These are phyloP conservation scores for Pythium sukuiense DNA, from an alignment of 352 stramenopile species.

Conservation along the genomic window DNA sequence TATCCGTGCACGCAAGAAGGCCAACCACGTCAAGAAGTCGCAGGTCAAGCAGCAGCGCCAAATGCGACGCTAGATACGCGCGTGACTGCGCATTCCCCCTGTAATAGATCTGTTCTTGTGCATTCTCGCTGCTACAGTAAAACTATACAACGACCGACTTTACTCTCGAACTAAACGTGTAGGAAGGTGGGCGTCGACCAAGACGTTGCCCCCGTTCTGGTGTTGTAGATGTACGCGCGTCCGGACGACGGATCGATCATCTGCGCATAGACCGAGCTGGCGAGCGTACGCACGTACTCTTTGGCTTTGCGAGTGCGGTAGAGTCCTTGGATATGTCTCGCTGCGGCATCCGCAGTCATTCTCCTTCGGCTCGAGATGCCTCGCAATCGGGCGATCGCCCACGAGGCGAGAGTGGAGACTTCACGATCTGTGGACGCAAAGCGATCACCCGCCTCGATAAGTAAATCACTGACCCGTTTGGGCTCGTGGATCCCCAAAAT, in stretches of 20 bases:
- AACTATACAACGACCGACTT: too few relatives aligned
- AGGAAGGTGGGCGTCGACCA: too few relatives aligned
- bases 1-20: slow-evolving; percentile 82
- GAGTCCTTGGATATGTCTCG: slow-evolving; percentile 52
- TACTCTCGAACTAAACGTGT: too few relatives aligned
- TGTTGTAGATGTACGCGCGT: too few relatives aligned
- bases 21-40: slow-evolving; percentile 63
- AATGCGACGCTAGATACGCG: slow-evolving; percentile 15
- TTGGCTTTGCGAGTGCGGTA: slow-evolving; percentile 57
- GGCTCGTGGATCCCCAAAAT: slow-evolving; percentile 13
- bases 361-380: slow-evolving; percentile 17
- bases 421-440: background rate
- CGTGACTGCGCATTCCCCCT: background rate
- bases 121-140: too few relatives aligned
- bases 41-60: slow-evolving; percentile 51
- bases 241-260: slow-evolving; percentile 33
- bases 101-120: background rate
- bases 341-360: slow-evolving; percentile 35
- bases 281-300: slow-evolving; percentile 36
- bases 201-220: too few relatives aligned
- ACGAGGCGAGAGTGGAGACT: slow-evolving; percentile 15
- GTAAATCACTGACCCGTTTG: background rate
- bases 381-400: slow-evolving; percentile 35
- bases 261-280: slow-evolving; percentile 39
- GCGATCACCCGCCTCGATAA: slow-evolving; percentile 1